Evolutionary conservation across 2,329 filamentous ascomycete genomes (phyloP), one percentile per base, ranked within the genome.

Genomic region (Neospermospora avenae): DNA sequence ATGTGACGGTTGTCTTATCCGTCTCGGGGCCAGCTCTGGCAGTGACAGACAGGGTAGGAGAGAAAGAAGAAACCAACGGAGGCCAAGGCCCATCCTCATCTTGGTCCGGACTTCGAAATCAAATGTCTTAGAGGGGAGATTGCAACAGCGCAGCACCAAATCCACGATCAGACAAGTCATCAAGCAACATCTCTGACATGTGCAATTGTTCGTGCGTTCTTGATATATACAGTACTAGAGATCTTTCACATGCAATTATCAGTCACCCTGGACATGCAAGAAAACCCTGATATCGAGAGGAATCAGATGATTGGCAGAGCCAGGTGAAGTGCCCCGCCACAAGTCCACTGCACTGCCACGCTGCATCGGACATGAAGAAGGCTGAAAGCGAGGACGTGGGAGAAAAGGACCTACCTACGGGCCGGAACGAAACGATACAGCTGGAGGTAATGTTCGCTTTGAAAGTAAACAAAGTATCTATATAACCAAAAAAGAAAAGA

Each of bases 241-340:
- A 35, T 31, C 48, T 51, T 51, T 51, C 48, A 51, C 48, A 51
- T 51, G 48, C 48, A 51, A 51, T 34, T 51, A 18, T 24, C 18
- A 37, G 31, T 24, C 18, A 37, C 18, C 28, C 46, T 51, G 46
- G n/a, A 51, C 31, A 22, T 35, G 10, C 13, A 22, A 35, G 5
- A 4, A 35, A 34, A 18, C 48, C 48, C 18, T 51, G 48, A 51
- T 22, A 28, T 51, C 31, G 31, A 22, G n/a, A n/a, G n/a, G n/a
- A n/a, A n/a, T n/a, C n/a, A n/a, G n/a, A 22, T 51, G 48, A 51
- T 51, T 51, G 48, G 48, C 48, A 51, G n/a, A 37, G 34, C 11
- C n/a, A 51, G 46, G 48, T 51, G 31, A 37, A 51, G 1, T 35
- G 48, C 48, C 48, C 48, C 48, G 48, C 48, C 48, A 37, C 31